Evolutionary conservation across 176 grass and related monocot genomes (phyloP).

Genomic region (Coix lacrymajobi): DNA sequence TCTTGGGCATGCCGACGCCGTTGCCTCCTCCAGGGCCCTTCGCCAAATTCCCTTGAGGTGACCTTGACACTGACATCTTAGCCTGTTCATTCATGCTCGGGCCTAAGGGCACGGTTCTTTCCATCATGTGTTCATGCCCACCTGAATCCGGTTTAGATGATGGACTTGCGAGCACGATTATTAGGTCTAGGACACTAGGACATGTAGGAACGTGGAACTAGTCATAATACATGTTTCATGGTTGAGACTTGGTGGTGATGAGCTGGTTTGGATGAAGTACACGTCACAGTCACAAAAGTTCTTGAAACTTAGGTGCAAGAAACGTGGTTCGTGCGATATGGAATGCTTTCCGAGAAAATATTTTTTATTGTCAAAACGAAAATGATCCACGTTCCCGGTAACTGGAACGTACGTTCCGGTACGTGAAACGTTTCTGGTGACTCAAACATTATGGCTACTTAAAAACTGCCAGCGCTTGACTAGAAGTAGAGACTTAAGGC

Average conservation of each 20-base stretch:
- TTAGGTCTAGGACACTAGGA: not conserved
- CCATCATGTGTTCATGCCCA: slow-evolving; percentile 8
- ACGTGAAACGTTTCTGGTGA: too few species aligned
- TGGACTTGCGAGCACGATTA: slow-evolving; percentile 14
- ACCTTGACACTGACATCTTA: slow-evolving; percentile 8
- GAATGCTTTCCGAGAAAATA: too few species aligned
- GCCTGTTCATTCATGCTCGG: not conserved
- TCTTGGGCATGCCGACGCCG: slow-evolving; percentile 36
- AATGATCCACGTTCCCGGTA: too few species aligned
- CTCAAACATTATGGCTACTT: too few species aligned
- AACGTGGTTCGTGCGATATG: too few species aligned
- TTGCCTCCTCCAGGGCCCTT: not conserved
- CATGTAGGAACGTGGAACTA: slow-evolving; percentile 20
- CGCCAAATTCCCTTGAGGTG: slow-evolving; percentile 14
- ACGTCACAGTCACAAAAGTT: too few species aligned
- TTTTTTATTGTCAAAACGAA: too few species aligned
- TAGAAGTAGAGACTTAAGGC: too few species aligned
- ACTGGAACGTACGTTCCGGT: too few species aligned
- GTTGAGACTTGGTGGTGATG: not conserved
- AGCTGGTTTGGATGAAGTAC: too few species aligned
- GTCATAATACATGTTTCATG: not conserved
- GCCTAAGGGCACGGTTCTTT: slow-evolving; percentile 1
- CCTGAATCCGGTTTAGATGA: slow-evolving; percentile 10
- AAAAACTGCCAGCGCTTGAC: too few species aligned
- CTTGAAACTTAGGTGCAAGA: too few species aligned